Conservation (phyloP, 495 filamentous ascomycete genomes). For the Pseudomonodictys pantanalensis region DNA sequence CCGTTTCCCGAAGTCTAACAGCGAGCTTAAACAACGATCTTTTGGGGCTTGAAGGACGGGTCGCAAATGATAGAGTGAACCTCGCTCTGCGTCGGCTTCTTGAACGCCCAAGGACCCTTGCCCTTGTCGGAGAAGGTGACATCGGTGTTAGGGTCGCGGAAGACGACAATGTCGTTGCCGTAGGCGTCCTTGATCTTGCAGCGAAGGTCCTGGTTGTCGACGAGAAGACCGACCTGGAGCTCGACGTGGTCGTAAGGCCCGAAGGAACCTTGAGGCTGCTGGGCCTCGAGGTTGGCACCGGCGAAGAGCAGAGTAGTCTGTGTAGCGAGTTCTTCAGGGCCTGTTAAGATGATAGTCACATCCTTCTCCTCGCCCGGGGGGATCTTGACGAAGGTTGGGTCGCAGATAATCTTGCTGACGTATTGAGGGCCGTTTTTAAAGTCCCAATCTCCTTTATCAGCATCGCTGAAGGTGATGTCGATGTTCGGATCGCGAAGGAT, state of each 20-base stretch:
- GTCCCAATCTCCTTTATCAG: neutral
- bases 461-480: neutral
- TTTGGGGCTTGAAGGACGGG: constrained; percentile 10
- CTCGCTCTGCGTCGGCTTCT: neutral
- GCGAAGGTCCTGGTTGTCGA: neutral
- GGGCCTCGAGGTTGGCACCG: neutral
- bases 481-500: neutral
- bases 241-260: constrained; percentile 10
- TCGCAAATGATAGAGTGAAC: constrained; percentile 17
- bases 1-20: neutral
- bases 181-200: constrained; percentile 8
- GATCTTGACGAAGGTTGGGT: neutral
- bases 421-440: neutral
- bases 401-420: neutral
- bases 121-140: constrained; percentile 11
- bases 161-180: neutral
- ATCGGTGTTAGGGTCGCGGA: constrained; percentile 4
- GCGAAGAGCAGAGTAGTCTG: neutral
- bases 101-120: constrained; percentile 8
- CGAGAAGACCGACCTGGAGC: constrained; percentile 1
- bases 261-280: neutral
- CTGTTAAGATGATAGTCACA: neutral
- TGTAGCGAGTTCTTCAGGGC: constrained; percentile 1
- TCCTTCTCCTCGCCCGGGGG: neutral
- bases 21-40: too few species aligned